A percentile compares a stretch with the other conserved stretches of the same genome.
These are phyloP conservation scores for Penicillium steckii DNA, from an alignment of 495 filamentous ascomycete genomes.

Conservation along the genomic window DNA sequence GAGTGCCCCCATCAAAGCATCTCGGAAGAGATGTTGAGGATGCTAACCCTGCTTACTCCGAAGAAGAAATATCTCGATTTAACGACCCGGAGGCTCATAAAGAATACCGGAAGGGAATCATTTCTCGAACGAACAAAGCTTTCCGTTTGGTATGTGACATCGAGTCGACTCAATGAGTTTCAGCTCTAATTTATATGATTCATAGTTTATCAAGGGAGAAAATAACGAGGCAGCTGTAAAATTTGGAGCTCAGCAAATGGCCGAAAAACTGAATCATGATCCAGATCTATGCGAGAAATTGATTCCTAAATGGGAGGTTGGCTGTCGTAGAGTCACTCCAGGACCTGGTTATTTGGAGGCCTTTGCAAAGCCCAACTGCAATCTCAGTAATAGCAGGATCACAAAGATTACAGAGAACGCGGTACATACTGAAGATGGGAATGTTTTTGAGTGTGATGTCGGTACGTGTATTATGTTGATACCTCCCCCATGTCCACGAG, in stretches of 20 bases:
- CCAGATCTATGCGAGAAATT: constrained; percentile 34
- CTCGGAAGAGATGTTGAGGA: constrained; percentile 23
- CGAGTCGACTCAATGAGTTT: not conserved
- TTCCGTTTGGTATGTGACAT: constrained; percentile 24
- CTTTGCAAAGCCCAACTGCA: constrained; percentile 32
- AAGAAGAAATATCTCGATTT: constrained; percentile 23
- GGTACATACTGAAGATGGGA: constrained; percentile 40
- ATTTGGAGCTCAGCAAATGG: constrained; percentile 31
- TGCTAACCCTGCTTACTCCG: constrained; percentile 26
- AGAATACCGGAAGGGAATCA: constrained; percentile 31
- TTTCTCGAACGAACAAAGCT: constrained; percentile 28
- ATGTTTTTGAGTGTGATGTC: constrained; percentile 46
- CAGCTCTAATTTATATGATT: not conserved
- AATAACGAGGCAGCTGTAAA: constrained; percentile 17
- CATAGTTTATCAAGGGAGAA: constrained; percentile 25
- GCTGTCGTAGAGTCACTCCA: constrained; percentile 50
- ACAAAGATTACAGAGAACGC: constrained; percentile 37
- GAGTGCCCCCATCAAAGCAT: constrained; percentile 25
- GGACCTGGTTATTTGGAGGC: constrained; percentile 43
- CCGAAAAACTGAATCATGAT: constrained; percentile 35
- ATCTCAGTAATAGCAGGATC: constrained; percentile 25
- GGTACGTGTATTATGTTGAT: too few relatives aligned
- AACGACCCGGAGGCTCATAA: constrained; percentile 6
- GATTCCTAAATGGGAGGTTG: constrained; percentile 45
- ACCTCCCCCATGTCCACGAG: too few relatives aligned